Base-by-base conservation (phyloP, 768 basidiomycete genomes). In the Psilocybe cubensis region DNA sequence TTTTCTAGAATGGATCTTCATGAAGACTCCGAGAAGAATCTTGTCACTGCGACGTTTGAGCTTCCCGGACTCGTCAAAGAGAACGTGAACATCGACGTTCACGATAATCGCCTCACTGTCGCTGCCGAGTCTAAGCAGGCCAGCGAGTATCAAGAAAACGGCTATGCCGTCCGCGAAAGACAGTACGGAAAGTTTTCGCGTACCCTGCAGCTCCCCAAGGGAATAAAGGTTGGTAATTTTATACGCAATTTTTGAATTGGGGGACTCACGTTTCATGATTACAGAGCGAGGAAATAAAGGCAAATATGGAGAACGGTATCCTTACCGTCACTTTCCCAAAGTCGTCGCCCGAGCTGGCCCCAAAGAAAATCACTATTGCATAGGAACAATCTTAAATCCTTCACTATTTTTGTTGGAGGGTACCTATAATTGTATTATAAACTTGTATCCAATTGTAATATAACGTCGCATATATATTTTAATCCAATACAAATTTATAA, bases 1-100 rank as follows among this genome's bases (percentile, higher is more conserved):
- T n/a, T n/a, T n/a, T n/a, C 14, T 60, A 85, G 84, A 60, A 80
- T 86, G 78, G 82, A 86, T 59, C 66, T 85, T 3, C 79, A 82
- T 64, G 83, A 85, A 60, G 72, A 83, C 55, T 42, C 64, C 3
- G 74, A 79, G 21, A 71, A 68, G 31, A 82, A 83, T 60, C 62
- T 71, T 24, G 79, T 86, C 40, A 83, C 80, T 0, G 84, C 84
- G 27, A 70, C 75, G 5, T 84, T 87, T 61, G 85, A 87, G 63
- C 68, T 87, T 2, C 84, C 85, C 0, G 84, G 84, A 18, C 14
- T 87, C 41, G 71, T 70, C 56, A 78, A 80, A 20, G 79, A 83
- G 35, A 70, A 85, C 59, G 71, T 86, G 41, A 69, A 69, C 40
- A 78, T 87, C 58, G 83, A 85, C 56, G 64, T 84, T 11, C 76